These are phyloP conservation scores for Protomyces lactucae-debilis DNA, from an alignment of 1,139 yeast species.

Conservation along the genomic window DNA sequence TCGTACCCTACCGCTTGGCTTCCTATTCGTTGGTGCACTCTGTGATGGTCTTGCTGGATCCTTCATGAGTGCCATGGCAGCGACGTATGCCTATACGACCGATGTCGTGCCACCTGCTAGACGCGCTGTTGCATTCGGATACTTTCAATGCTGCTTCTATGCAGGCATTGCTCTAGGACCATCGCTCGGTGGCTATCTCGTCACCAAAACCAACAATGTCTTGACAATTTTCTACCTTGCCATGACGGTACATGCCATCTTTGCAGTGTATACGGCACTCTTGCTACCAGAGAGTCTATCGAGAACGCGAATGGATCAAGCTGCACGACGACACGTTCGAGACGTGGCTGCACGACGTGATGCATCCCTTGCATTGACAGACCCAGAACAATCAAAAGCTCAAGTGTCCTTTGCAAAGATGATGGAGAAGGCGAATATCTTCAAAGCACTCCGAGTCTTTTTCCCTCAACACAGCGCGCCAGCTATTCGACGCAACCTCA, in stretches of 20 bases:
- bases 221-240: constrained; percentile 37
- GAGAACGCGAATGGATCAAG: neutral
- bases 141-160: constrained; percentile 54
- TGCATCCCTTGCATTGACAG: neutral
- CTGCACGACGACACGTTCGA: constrained; percentile 14
- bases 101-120: constrained; percentile 57
- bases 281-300: constrained; percentile 54
- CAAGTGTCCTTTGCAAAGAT: neutral
- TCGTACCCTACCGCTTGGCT: constrained; percentile 35
- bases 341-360: neutral
- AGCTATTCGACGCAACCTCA: constrained; percentile 9
- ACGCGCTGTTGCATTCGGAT: constrained; percentile 55
- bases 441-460: constrained; percentile 12
- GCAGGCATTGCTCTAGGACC: constrained; percentile 64
- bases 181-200: constrained; percentile 48
- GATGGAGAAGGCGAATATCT: constrained; percentile 1
- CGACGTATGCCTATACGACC: constrained; percentile 57
- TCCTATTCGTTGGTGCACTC: constrained; percentile 43
- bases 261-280: constrained; percentile 41
- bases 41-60: constrained; percentile 57
- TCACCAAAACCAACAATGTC: constrained; percentile 36
- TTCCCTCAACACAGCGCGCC: constrained; percentile 11
- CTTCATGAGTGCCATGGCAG: constrained; percentile 47
- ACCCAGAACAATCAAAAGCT: neutral
- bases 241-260: constrained; percentile 34